Evolutionary conservation across 345 rosid species (phyloP), one percentile per base, ranked within the genome.

Genomic region (Eucalyptus marginata): DNA sequence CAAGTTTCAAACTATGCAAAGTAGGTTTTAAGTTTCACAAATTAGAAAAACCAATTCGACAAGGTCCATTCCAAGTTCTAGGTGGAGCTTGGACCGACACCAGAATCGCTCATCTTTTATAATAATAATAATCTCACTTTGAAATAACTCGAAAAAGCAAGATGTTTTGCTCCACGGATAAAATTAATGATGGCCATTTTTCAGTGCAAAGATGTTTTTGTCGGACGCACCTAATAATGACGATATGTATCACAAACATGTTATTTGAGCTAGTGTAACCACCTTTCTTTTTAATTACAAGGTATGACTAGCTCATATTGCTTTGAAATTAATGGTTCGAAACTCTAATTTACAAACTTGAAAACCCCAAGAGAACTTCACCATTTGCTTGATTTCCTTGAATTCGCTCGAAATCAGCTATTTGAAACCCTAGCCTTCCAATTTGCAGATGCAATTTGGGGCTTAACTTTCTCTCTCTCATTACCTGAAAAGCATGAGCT

Each of bases 41-140:
- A 54, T 54, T 54, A 54, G 59, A 20, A 54, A 54, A 54, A 20
- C 1, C 27, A 56, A 54, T 20, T 22, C 5, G 5, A 54, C 5
- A 54, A 22, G 2, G 0, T 56, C 56, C 56, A 52, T 52, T 52
- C 56, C 56, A 52, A 18, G 24, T 52, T 52, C 10, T 2, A 52
- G 1, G 24, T 52, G 56, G 4, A 52, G 56, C 10, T 52, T 52
- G 56, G 56, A 52, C 10, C 1, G 24, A 9, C 1, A 0, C 11
- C 4, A 5, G 10, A 54, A 56, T 56, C 5, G 2, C 5, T 56
- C 27, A 22, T 22, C 27, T 9, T 5, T 56, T 8, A 22, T 56
- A 56, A 52, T 17, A 51, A 8, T 22, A 54, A 54, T 64, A 64
- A 29, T 31, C 36, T n/a, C 36, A 64, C 36, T 66, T 66, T 31